Evolutionary conservation across 306 rosid species (phyloP).

Genomic region (Chamaecrista fasciculata): DNA sequence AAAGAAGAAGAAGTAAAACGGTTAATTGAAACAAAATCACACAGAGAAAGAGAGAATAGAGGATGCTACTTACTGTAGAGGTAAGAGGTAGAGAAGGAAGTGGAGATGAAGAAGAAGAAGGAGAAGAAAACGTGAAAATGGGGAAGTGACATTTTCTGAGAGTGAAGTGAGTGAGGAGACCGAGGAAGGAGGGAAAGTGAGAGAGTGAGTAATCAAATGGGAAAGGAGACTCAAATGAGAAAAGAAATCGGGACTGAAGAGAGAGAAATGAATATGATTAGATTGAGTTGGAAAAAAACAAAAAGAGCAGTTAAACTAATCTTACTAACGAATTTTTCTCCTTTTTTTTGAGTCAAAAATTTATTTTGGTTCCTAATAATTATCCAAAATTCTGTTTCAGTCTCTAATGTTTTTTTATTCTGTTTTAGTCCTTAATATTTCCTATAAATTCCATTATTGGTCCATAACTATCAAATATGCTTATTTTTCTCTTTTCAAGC

Average conservation of each 20-base stretch:
- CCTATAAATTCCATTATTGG: no score
- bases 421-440: no score
- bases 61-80: conserved; percentile 56
- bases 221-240: no score
- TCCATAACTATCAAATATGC: no score
- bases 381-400: no score
- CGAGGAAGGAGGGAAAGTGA: conserved; percentile 1
- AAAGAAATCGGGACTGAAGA: neutral
- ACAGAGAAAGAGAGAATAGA: neutral
- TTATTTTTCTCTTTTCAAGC: no score
- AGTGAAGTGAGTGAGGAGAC: neutral
- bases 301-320: no score
- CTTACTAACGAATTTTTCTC: no score
- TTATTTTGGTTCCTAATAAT: no score
- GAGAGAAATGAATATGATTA: neutral
- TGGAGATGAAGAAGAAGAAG: neutral
- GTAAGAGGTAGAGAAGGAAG: conserved; percentile 31
- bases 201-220: neutral
- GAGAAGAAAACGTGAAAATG: neutral
- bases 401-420: no score
- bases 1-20: conserved; percentile 14
- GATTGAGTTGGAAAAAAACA: neutral
- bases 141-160: conserved; percentile 24
- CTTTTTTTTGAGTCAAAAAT: no score
- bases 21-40: neutral